phyloP scores from a whole-genome alignment of 78 protist species.

The Thecamonas trahens region DNA sequence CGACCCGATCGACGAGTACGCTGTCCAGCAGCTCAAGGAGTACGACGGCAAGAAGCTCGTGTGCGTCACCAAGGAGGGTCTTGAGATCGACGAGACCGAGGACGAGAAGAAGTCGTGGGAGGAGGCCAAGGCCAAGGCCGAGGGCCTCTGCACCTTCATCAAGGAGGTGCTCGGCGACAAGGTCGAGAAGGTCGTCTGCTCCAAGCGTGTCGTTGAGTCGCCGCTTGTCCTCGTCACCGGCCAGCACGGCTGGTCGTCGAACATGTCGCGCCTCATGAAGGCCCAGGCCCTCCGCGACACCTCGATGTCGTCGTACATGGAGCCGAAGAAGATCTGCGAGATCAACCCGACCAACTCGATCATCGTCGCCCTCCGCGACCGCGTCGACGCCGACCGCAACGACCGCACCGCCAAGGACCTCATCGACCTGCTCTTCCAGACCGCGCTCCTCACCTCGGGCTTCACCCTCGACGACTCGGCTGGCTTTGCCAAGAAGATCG shows the following conservation, averaged over 20 bases:
- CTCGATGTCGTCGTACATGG: conserved; percentile 92
- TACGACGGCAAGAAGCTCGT: conserved; percentile 97
- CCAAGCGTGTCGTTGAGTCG: conserved; percentile 84
- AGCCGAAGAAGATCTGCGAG: conserved; percentile 93
- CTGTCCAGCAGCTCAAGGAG: conserved; percentile 96
- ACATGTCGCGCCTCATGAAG: conserved; percentile 99
- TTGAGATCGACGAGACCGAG: conserved; percentile 87
- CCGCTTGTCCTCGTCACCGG: conserved; percentile 96
- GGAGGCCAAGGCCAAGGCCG: conserved; percentile 81
- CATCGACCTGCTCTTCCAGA: conserved; percentile 91
- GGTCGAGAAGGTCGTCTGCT: conserved; percentile 95
- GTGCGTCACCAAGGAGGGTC: conserved; percentile 98
- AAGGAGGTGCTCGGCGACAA: conserved; percentile 98
- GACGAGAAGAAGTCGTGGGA: conserved; percentile 89
- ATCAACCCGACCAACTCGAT: conserved; percentile 95
- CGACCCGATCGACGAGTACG: conserved; percentile 99
- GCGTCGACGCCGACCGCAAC: conserved; percentile 61
- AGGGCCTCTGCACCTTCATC: conserved; percentile 87
- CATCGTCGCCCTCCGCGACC: conserved; percentile 75
- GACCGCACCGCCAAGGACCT: conserved; percentile 93
- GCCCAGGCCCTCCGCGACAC: conserved; percentile 97
- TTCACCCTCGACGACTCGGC: conserved; percentile 95
- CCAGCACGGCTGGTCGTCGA: conserved; percentile 98
- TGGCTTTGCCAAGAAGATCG: conserved; percentile 87
- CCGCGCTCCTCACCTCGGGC: conserved; percentile 96